Base-by-base conservation (phyloP, 192 early-diverging fungal species). In the Gamsiella multidivaricata region DNA sequence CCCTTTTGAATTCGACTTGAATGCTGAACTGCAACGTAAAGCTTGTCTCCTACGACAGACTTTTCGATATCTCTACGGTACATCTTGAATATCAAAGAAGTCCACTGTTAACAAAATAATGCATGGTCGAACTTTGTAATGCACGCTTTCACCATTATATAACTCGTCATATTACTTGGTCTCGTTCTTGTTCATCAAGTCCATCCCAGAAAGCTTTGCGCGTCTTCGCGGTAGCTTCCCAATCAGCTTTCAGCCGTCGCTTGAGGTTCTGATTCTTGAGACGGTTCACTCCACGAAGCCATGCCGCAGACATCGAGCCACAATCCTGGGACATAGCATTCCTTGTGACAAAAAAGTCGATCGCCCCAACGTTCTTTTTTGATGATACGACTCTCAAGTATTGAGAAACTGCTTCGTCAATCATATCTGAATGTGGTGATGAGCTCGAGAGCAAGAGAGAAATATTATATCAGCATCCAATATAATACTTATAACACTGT, bases 151-250 rank as follows among this genome's bases (percentile, higher is more conserved):
- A n/a, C n/a, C n/a, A n/a, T n/a, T n/a, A n/a, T n/a, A n/a, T n/a
- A n/a, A n/a, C n/a, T n/a, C n/a, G n/a, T n/a, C n/a, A n/a, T n/a
- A n/a, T n/a, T n/a, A n/a, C n/a, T n/a, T n/a, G n/a, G n/a, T n/a
- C 34, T 41, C 56, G 37, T 41, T 58, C 56, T 58, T 58, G 32
- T 32, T 41, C 34, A 34, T 58, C 56, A 20, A 58, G 56, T 23
- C 39, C 56, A 39, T 58, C 18, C 56, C 56, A 58, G 31, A 58
- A 58, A 58, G 56, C 37, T 36, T 58, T 58, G 23, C 56, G 56
- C 10, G 11, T 58, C 56, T 58, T 58, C 4, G 56, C 22, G 28
- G 56, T 39, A 39, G 32, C 14, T 20, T n/a, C 32, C 56, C 56
- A 58, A 39, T 58, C 37, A 20, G 37, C 37, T 58, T 58, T 58